Base-by-base conservation (phyloP, 2,329 filamentous ascomycete species). In the Biscogniauxia marginata region DNA sequence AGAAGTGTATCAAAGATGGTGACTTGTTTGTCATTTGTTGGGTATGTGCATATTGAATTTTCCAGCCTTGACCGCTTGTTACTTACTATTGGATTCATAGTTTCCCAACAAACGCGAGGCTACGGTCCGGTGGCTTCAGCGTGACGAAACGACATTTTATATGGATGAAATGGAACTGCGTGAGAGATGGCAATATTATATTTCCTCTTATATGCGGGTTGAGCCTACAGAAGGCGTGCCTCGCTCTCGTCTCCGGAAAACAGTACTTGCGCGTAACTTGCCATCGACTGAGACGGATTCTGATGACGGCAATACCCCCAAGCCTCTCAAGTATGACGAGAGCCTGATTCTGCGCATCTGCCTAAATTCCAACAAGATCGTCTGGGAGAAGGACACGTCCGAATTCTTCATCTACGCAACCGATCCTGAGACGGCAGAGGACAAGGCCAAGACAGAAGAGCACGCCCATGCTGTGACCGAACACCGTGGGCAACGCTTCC, bases 111-210 rank as follows among this genome's bases (percentile, higher is more conserved):
- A 82, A 62, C 82, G 81, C 57, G 85, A 89, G 69, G 86, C 89
- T 30, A 87, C 84, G 1, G 81, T 96, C 9, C 90, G 91, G 46
- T 86, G 84, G 81, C 74, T 89, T 50, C 84, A 85, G 64, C 80
- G 83, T 52, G 84, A 88, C 50, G 86, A 89, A 63, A 86, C 85
- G 44, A 89, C 96, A 0, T 91, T 96, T 71, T 92, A 95, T 65
- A 88, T 88, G 68, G 91, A 96, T 63, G 91, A 96, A 64, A 88
- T 96, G 78, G 89, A 95, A 68, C 84, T 87, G 50, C 87, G 88
- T 55, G 87, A 91, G 60, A 82, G 86, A 43, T 99, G 95, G 95
- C 90, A 93, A 66, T 96, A 96, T 76, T 99, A 99, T 71, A 91
- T 96, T 55, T 93, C 93, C 18, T 92, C 93, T 0, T 98, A 90